Conservation (phyloP, 2,329 filamentous ascomycete species). For the Microsporum ferrugineum region DNA sequence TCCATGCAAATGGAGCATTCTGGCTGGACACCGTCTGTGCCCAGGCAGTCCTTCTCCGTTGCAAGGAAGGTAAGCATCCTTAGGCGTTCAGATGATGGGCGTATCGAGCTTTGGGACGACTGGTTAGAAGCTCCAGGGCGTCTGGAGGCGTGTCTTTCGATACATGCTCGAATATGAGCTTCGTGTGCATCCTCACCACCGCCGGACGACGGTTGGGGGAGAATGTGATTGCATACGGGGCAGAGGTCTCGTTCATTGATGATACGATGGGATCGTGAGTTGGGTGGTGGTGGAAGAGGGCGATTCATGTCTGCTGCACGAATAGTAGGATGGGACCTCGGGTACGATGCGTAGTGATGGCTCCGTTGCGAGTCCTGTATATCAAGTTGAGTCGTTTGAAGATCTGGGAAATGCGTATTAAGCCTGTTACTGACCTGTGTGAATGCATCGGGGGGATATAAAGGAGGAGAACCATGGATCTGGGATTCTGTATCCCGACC, state of each 20-base stretch:
- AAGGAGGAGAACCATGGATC: slow-evolving; percentile 11
- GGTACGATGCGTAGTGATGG: background rate
- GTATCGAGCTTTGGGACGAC: background rate
- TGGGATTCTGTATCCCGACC: slow-evolving; percentile 7
- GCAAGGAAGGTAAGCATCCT: slow-evolving; percentile 42
- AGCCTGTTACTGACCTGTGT: background rate
- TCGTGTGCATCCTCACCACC: slow-evolving; percentile 34
- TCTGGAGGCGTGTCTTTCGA: slow-evolving; percentile 24
- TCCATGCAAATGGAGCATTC: slow-evolving; percentile 57
- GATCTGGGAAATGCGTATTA: background rate
- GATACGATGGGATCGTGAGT: slow-evolving; percentile 15
- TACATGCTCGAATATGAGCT: slow-evolving; percentile 36
- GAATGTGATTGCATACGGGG: slow-evolving; percentile 33
- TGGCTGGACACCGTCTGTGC: slow-evolving; percentile 40
- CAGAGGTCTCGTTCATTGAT: slow-evolving; percentile 36
- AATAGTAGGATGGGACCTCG: background rate
- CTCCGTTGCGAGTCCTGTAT: slow-evolving; percentile 4
- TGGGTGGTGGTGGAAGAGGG: slow-evolving; percentile 13
- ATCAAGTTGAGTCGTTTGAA: background rate
- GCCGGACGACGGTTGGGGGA: slow-evolving; percentile 29
- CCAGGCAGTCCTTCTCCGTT: slow-evolving; percentile 53
- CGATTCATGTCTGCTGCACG: slow-evolving; percentile 6
- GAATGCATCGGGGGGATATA: slow-evolving; percentile 11
- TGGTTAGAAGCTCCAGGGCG: slow-evolving; percentile 3
- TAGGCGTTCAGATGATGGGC: slow-evolving; percentile 11